These are phyloP conservation scores for Diplodia seriata DNA, from an alignment of 2,329 filamentous ascomycete genomes.

Conservation along the genomic window DNA sequence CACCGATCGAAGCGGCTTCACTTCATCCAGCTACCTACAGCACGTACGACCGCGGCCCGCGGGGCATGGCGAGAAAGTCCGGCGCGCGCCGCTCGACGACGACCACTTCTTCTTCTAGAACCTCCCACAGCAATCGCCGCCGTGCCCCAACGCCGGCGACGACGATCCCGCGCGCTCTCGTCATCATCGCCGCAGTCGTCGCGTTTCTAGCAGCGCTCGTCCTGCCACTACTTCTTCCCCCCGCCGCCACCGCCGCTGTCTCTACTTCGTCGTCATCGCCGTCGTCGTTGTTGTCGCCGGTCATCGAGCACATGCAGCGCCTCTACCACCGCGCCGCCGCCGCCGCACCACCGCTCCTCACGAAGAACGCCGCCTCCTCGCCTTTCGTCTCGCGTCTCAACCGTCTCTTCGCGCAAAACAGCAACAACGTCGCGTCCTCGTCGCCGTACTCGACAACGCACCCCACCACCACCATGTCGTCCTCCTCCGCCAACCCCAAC, in stretches of 20 bases:
- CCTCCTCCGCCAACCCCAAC: too few species aligned
- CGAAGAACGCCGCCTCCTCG: neutral
- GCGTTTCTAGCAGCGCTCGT: neutral
- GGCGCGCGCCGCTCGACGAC: neutral
- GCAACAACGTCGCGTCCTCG: neutral
- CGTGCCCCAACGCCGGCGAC: neutral
- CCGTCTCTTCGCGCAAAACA: too few species aligned
- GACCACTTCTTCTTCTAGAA: conserved; percentile 13
- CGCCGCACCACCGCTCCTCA: neutral
- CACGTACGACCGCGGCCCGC: neutral
- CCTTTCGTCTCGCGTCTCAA: neutral
- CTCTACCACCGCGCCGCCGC: neutral
- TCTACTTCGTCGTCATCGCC: neutral
- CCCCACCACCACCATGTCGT: too few species aligned
- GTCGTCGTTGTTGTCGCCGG: too few species aligned
- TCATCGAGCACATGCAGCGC: conserved; percentile 20
- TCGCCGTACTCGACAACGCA: neutral
- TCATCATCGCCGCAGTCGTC: neutral
- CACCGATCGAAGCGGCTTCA: neutral
- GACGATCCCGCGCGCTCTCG: neutral
- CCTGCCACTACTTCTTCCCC: neutral
- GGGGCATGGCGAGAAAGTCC: neutral
- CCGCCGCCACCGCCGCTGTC: too few species aligned
- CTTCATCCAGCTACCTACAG: neutral
- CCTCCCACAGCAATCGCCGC: conserved; percentile 1